These are phyloP conservation scores for Nakazawaea pomicola DNA, from an alignment of 805 yeast species.

Conservation along the genomic window DNA sequence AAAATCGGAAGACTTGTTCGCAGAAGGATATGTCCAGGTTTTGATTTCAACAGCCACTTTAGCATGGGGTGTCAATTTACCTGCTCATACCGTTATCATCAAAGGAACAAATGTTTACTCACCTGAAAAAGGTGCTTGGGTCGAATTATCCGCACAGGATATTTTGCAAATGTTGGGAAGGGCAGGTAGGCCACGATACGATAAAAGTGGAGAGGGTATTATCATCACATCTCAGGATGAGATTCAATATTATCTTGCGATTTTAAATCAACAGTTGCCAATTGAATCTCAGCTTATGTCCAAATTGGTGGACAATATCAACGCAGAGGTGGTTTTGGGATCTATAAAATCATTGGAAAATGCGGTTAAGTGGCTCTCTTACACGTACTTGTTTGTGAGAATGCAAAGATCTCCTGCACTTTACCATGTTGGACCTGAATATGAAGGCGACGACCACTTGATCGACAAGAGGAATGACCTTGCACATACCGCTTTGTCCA, in stretches of 20 bases:
- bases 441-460: conserved; percentile 45
- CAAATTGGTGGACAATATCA: conserved; percentile 65
- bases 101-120: conserved; percentile 93
- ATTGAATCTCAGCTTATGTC: conserved; percentile 84
- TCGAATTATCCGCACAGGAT: conserved; percentile 90
- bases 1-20: conserved; percentile 79
- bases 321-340: conserved; percentile 85
- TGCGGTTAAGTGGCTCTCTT: conserved; percentile 76
- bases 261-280: conserved; percentile 87
- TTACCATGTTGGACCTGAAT: conserved; percentile 71
- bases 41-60: conserved; percentile 88
- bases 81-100: conserved; percentile 91
- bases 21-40: conserved; percentile 80
- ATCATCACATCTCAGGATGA: conserved; percentile 85
- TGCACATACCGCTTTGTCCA: conserved; percentile 67
- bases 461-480: conserved; percentile 57
- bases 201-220: conserved; percentile 88
- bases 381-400: conserved; percentile 73
- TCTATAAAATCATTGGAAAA: conserved; percentile 54
- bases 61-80: conserved; percentile 96
- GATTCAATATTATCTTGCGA: conserved; percentile 81
- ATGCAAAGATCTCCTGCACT: conserved; percentile 68
- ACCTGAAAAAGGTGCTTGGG: conserved; percentile 88
- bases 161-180: conserved; percentile 96
- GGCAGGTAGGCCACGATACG: conserved; percentile 96